A percentile compares a stretch with the other conserved stretches of the same genome.
Conservation (phyloP, 73 alveolate species). For the Tetrahymena borealis region DNA sequence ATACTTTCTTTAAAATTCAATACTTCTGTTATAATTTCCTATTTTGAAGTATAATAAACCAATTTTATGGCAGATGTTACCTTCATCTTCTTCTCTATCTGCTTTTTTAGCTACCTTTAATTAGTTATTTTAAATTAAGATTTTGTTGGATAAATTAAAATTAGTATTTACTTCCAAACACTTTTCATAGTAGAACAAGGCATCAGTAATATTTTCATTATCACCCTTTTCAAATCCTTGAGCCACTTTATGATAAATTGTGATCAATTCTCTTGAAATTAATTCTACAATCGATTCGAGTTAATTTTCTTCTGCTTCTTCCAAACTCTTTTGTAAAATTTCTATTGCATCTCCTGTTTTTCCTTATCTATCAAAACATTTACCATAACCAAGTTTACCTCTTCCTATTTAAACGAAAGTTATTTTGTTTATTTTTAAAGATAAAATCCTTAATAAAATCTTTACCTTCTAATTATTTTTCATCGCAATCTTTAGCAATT, state of each 20-base stretch:
- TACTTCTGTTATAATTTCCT: slow-evolving; percentile 7
- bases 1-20: slow-evolving; percentile 17
- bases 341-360: slow-evolving; percentile 22
- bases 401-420: background rate
- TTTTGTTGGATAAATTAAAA: background rate
- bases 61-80: slow-evolving; percentile 30
- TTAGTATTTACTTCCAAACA: slow-evolving; percentile 10
- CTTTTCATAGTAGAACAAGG: slow-evolving; percentile 32
- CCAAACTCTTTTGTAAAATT: slow-evolving; percentile 24
- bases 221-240: slow-evolving; percentile 34
- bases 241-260: slow-evolving; percentile 34
- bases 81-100: slow-evolving; percentile 35
- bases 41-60: slow-evolving; percentile 26
- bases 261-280: slow-evolving; percentile 33
- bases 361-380: slow-evolving; percentile 30
- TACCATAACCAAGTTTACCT: slow-evolving; percentile 40
- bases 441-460: background rate
- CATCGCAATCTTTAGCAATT: slow-evolving; percentile 21
- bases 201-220: slow-evolving; percentile 4
- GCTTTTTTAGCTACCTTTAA: slow-evolving; percentile 18
- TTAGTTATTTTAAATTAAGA: background rate
- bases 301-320: slow-evolving; percentile 19
- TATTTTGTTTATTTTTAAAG: background rate
- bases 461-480: slow-evolving; percentile 14
- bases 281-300: slow-evolving; percentile 27